Evolutionary conservation across 805 yeast genomes (phyloP).

Genomic region (Blastobotrys attinorum): DNA sequence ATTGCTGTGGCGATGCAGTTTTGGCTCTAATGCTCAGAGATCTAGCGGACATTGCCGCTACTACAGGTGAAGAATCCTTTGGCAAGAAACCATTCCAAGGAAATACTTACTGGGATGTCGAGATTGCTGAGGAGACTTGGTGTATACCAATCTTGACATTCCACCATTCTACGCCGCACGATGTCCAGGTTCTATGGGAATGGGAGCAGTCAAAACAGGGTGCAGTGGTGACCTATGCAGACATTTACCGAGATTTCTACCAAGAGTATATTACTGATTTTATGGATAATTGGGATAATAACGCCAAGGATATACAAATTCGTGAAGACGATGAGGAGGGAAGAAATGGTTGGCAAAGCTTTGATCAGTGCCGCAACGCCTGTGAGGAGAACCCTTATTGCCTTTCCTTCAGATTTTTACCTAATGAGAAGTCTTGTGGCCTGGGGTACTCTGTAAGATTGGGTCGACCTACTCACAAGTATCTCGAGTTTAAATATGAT

Average conservation of each 20-base stretch:
- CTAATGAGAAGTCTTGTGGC: conserved; percentile 1
- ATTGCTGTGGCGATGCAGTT: conserved; percentile 31
- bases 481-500: conserved; percentile 6
- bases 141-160: conserved; percentile 24
- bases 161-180: conserved; percentile 7
- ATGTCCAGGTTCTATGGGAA: conserved; percentile 8
- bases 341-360: conserved; percentile 5
- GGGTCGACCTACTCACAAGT: conserved; percentile 17
- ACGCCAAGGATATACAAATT: conserved; percentile 2
- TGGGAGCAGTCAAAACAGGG: conserved; percentile 21
- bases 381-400: conserved; percentile 3
- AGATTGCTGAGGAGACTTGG: conserved; percentile 16
- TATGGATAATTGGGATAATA: conserved; percentile 16
- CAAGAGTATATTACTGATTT: conserved; percentile 12
- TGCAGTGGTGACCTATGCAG: conserved; percentile 12
- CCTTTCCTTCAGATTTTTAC: conserved; percentile 3
- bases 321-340: not conserved
- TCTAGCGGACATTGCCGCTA: conserved; percentile 10
- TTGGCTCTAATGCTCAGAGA: conserved; percentile 22
- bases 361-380: conserved; percentile 6
- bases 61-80: not conserved
- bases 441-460: conserved; percentile 12
- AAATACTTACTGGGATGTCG: conserved; percentile 16
- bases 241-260: conserved; percentile 17
- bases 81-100: conserved; percentile 26